Base-by-base conservation (phyloP, 2,329 filamentous ascomycete species). In the Colletotrichum horii region DNA sequence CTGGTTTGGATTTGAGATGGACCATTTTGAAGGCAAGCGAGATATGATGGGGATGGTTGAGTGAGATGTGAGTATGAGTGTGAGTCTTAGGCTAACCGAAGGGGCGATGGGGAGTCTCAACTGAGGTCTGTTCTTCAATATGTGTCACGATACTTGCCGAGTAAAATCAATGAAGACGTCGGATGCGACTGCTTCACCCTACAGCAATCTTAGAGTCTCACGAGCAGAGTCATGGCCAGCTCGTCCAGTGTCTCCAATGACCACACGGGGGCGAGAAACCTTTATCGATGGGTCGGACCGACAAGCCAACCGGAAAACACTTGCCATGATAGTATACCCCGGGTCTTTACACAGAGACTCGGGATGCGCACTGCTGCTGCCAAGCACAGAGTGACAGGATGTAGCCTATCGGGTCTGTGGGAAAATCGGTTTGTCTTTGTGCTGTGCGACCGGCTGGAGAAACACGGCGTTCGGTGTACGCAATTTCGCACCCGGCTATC, bases 1-100 rank as follows among this genome's bases (percentile, higher is more conserved):
- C 79, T 72, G 79, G 77, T 22, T 78, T 77, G 14, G 77, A 61
- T 62, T 83, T 83, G 72, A 81, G 70, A 60, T 78, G 61, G 65
- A 81, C 79, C 80, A 81, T 81, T 36, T 12, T 58, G 24, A 16
- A 3, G 6, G 4, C 4, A 24, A 4, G 14, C 1, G 55, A 28
- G 14, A 19, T 19, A 1, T 28, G 0, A 3, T 56, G 4, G n/a
- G n/a, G 24, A 16, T 56, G 14, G 1, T 8, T 15, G 24, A 58
- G 26, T 48, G 55, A 28, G 58, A 2, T 8, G 58, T 32, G 19
- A 32, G 28, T 22, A 0, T 61, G 0, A 1, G n/a, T 5, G 22
- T 24, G 26, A 22, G 26, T 34, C n/a, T 2, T 4, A 32, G 58
- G 58, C 16, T 30, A 60, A 19, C 14, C 32, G 56, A n/a, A 9